Evolutionary conservation across 169 alveolate species (phyloP).

Genomic region (Eimeria necatrix): DNA sequence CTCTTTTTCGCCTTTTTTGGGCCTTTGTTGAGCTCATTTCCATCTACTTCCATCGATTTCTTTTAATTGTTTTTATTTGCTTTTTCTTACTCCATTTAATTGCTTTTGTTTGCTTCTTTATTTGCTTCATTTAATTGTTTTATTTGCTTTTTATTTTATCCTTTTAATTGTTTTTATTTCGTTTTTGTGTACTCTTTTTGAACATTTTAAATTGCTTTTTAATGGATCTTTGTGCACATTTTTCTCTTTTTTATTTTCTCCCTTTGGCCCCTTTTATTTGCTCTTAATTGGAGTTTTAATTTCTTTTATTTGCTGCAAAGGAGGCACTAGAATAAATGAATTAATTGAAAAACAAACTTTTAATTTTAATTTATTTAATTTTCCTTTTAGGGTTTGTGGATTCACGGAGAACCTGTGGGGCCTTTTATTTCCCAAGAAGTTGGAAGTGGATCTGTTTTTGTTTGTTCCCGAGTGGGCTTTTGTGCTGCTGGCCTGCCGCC

Average conservation of each 20-base stretch:
- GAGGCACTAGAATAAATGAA: too few relatives aligned
- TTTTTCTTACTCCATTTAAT: too few relatives aligned
- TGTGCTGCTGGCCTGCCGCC: conserved; percentile 5
- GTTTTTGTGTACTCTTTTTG: background rate
- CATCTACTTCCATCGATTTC: too few relatives aligned
- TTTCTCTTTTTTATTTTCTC: background rate
- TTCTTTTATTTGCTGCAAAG: background rate
- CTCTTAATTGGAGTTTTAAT: background rate
- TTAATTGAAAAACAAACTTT: background rate
- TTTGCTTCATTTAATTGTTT: too few relatives aligned
- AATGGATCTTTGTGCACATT: background rate
- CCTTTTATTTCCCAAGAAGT: conserved; percentile 93
- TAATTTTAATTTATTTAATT: background rate
- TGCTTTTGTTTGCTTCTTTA: background rate
- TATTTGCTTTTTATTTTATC: background rate
- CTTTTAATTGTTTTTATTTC: background rate
- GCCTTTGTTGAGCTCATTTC: too few relatives aligned
- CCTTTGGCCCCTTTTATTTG: background rate
- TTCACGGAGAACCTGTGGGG: conserved; percentile 94
- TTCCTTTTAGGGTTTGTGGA: conserved; percentile 91
- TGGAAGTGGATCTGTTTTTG: conserved; percentile 91
- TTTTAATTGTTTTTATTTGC: too few relatives aligned
- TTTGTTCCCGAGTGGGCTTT: conserved; percentile 86
- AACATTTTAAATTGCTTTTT: background rate
- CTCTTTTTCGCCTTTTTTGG: too few relatives aligned